These are phyloP conservation scores for Exserohilum rostratum DNA, from an alignment of 2,329 filamentous ascomycete species.

Conservation along the genomic window DNA sequence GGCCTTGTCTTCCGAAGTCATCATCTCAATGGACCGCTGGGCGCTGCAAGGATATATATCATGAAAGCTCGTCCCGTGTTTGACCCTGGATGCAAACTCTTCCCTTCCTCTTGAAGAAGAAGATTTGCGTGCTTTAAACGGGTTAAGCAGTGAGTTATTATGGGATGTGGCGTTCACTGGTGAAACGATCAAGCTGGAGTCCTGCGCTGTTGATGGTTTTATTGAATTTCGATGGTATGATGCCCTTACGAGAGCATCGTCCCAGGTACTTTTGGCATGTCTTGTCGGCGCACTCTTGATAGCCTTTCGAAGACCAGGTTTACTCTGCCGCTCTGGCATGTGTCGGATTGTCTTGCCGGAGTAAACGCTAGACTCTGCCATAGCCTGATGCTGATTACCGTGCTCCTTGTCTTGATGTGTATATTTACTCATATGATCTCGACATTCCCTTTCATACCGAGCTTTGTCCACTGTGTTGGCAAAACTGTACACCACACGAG, in stretches of 20 bases:
- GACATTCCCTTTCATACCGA: slow-evolving; percentile 3
- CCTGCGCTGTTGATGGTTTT: neutral
- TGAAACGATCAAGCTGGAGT: neutral
- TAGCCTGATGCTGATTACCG: neutral
- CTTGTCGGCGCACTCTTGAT: neutral
- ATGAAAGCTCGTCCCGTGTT: slow-evolving; percentile 14
- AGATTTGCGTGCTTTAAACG: slow-evolving; percentile 9
- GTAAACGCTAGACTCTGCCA: neutral
- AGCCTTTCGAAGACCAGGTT: neutral
- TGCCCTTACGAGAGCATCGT: neutral
- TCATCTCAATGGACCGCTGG: slow-evolving; percentile 17
- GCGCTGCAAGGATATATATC: slow-evolving; percentile 10
- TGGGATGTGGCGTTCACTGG: neutral
- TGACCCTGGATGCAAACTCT: neutral
- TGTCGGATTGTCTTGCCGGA: neutral
- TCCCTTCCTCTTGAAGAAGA: neutral
- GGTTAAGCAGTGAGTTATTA: neutral
- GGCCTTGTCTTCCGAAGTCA: slow-evolving; percentile 28
- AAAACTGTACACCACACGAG: slow-evolving; percentile 8
- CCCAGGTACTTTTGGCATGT: neutral
- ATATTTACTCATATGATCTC: neutral
- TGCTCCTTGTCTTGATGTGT: neutral
- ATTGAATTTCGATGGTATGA: neutral
- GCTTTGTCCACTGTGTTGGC: slow-evolving; percentile 4
- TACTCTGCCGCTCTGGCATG: neutral